Conservation (phyloP, 2,329 filamentous ascomycete species). For the Aspergillus uvarum region DNA sequence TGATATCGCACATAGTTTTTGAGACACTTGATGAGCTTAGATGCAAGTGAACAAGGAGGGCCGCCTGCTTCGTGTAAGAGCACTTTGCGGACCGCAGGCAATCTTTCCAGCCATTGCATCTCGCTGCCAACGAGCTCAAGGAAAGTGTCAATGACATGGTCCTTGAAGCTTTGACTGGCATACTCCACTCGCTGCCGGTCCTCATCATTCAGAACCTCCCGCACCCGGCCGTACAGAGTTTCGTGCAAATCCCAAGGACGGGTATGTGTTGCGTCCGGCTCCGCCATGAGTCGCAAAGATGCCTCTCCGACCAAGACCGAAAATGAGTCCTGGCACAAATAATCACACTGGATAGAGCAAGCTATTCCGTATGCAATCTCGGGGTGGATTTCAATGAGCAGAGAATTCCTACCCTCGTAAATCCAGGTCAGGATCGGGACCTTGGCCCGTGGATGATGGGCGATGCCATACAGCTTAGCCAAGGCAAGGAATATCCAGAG, state of each 20-base stretch:
- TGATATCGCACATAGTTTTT: conserved; percentile 19
- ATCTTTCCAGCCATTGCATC: conserved; percentile 41
- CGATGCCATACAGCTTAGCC: conserved; percentile 57
- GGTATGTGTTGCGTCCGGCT: no score
- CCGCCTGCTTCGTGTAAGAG: conserved; percentile 18
- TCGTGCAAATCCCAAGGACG: no score
- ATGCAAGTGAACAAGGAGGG: conserved; percentile 17
- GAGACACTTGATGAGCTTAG: conserved; percentile 23
- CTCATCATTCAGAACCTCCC: conserved; percentile 49
- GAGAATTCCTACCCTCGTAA: no score
- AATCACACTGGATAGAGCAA: no score
- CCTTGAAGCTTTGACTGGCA: conserved; percentile 55
- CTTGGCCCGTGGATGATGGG: conserved; percentile 32
- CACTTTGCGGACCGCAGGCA: conserved; percentile 33
- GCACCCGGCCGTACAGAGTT: no score
- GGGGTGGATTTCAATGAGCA: no score
- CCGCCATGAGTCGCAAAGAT: no score
- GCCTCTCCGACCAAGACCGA: no score
- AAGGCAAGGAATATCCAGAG: conserved; percentile 67
- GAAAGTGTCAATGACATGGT: conserved; percentile 45
- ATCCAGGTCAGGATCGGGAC: conserved; percentile 41
- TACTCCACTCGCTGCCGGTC: conserved; percentile 60
- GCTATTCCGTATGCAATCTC: no score
- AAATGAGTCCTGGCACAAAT: no score
- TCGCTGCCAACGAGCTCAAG: conserved; percentile 32